A percentile compares a stretch with the other conserved stretches of the same genome.
Conservation (phyloP, 2,329 filamentous ascomycete genomes). For the Albifimbria verrucaria region DNA sequence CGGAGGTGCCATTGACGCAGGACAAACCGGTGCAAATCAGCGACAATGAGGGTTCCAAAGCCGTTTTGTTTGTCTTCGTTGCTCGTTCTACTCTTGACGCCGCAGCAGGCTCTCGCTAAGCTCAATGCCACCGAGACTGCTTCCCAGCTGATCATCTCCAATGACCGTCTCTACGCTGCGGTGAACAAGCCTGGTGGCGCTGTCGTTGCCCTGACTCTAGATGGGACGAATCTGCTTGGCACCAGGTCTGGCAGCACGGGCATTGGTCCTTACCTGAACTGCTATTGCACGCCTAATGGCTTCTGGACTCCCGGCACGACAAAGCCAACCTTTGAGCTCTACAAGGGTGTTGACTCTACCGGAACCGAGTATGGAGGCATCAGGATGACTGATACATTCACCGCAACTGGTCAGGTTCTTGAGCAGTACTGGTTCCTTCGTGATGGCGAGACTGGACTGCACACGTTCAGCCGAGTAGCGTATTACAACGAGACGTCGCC, state of each 20-base stretch:
- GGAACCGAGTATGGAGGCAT: constrained; percentile 55
- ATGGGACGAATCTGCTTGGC: constrained; percentile 49
- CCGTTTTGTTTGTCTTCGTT: constrained; percentile 13
- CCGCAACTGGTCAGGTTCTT: constrained; percentile 53
- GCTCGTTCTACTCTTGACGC: constrained; percentile 16
- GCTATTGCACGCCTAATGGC: constrained; percentile 57
- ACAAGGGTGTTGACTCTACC: constrained; percentile 43
- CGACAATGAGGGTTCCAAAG: background rate
- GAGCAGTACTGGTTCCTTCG: constrained; percentile 65
- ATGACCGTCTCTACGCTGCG: constrained; percentile 34
- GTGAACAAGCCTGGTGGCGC: constrained; percentile 34
- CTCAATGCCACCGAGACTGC: constrained; percentile 31
- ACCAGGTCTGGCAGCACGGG: constrained; percentile 32
- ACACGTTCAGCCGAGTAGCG: constrained; percentile 56
- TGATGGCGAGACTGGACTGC: constrained; percentile 60
- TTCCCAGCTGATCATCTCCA: constrained; percentile 30
- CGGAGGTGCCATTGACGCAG: background rate
- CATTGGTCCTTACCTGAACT: constrained; percentile 58
- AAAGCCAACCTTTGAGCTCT: constrained; percentile 39
- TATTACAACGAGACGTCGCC: constrained; percentile 57
- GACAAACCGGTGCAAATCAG: background rate
- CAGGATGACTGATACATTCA: constrained; percentile 56
- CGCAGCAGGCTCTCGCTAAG: constrained; percentile 17
- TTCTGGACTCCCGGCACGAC: constrained; percentile 56
- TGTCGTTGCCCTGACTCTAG: constrained; percentile 31